These are phyloP conservation scores for Carpinus viminea DNA, from an alignment of 306 rosid genomes.

Conservation along the genomic window DNA sequence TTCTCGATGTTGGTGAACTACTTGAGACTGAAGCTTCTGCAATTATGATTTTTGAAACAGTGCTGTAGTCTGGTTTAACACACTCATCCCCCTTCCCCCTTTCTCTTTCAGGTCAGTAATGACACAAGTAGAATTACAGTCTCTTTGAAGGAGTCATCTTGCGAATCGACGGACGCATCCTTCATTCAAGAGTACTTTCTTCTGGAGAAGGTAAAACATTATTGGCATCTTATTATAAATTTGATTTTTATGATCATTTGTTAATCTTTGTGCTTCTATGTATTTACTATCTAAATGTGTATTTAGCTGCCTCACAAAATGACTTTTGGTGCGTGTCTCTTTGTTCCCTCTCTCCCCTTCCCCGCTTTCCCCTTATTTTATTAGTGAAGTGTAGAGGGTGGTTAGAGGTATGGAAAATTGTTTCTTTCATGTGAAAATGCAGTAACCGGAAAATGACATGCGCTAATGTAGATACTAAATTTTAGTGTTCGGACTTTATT, in stretches of 20 bases:
- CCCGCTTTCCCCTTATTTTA: neutral
- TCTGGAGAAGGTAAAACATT: conserved; percentile 60
- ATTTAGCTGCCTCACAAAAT: neutral
- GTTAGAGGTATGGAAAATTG: neutral
- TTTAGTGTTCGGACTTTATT: neutral
- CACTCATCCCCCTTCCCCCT: neutral
- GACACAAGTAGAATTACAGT: conserved; percentile 71
- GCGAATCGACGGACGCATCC: conserved; percentile 80
- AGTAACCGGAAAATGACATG: neutral
- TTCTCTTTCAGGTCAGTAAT: conserved; percentile 50
- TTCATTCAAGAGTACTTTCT: conserved; percentile 76
- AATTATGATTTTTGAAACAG: conserved; percentile 9
- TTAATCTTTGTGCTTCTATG: conserved; percentile 5
- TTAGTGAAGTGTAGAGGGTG: neutral
- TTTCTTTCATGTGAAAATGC: neutral
- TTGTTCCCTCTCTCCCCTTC: neutral
- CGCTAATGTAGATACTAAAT: neutral
- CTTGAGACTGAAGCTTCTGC: conserved; percentile 17
- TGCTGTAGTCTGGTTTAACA: conserved; percentile 5
- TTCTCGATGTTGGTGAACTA: conserved; percentile 67
- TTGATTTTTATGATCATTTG: neutral
- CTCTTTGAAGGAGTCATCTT: conserved; percentile 74
- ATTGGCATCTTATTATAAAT: neutral
- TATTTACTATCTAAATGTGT: neutral
- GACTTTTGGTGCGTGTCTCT: neutral